Base-by-base conservation (phyloP, 495 filamentous ascomycete species). In the Pyrenula aspistea region DNA sequence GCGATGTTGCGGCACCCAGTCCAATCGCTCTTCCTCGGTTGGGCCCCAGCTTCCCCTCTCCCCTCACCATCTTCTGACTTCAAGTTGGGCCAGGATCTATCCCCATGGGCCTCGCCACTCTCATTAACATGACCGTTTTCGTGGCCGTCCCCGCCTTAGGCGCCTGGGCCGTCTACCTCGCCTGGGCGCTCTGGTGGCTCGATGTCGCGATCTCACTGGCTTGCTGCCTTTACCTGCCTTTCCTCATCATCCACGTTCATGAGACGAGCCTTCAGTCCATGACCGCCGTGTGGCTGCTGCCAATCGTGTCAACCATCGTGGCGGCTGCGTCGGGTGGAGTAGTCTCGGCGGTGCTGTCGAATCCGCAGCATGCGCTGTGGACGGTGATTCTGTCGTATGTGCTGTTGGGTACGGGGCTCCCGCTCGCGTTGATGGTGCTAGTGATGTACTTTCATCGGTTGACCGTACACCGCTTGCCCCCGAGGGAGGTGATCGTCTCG, bases 91-190 rank as follows among this genome's bases (percentile, higher is more conserved):
- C n/a, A n/a, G n/a, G n/a, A n/a, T 79, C 78, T 0, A 71, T 84
- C 25, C 83, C 83, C 0, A 84, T 85, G 79, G 81, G 80, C 3
- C 71, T 85, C 15, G 77, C 80, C 0, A 86, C 80, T 2, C 79
- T 83, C 21, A 68, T 83, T 53, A 82, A 80, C 53, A 82, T 83
- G 79, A 66, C 77, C 22, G 69, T 70, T 21, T 68, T 73, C 20
- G 73, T 82, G 4, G 83, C 79, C 57, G 79, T 80, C 0, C 78
- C 79, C 0, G 64, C 62, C 2, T 82, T 76, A 79, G 78, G 77
- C 0, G 56, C 67, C 15, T 67, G 69, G 66, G 53, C 63, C 1
- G 51, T 56, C 12, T 65, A 67, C 23, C 60, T 75, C 10, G 77
- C 72, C 20, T 81, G 77, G 78, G 75, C 60, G 11, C 55, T 84